These are phyloP conservation scores for Cordyceps cicadae DNA, from an alignment of 2,329 filamentous ascomycete species.

Conservation along the genomic window DNA sequence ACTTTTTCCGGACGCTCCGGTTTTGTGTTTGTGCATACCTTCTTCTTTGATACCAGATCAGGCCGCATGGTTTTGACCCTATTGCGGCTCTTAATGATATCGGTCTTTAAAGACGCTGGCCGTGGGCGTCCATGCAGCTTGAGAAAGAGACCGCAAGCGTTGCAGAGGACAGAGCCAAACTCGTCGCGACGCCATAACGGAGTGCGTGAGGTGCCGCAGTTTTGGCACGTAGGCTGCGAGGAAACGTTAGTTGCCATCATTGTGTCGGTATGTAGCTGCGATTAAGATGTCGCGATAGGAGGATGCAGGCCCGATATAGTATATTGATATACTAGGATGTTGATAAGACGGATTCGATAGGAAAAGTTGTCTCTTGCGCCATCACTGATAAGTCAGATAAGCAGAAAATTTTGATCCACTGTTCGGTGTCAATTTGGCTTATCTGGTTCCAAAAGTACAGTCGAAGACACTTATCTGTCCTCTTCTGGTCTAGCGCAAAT, in stretches of 20 bases:
- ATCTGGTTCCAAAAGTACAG: conserved; percentile 8
- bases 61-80: conserved; percentile 81
- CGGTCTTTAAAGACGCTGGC: conserved; percentile 94
- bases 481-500: neutral
- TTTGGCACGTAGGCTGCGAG: conserved; percentile 89
- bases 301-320: conserved; percentile 22
- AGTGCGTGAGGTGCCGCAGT: conserved; percentile 91
- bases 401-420: conserved; percentile 12
- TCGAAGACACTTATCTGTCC: neutral
- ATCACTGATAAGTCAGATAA: conserved; percentile 29
- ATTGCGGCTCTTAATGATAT: conserved; percentile 99
- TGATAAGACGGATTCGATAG: conserved; percentile 31
- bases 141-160: conserved; percentile 93
- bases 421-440: neutral
- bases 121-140: conserved; percentile 91
- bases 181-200: conserved; percentile 97
- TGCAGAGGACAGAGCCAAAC: conserved; percentile 90
- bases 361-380: conserved; percentile 24
- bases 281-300: conserved; percentile 10
- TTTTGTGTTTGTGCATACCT: conserved; percentile 46
- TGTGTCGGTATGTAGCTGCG: conserved; percentile 29
- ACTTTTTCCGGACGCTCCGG: neutral
- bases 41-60: conserved; percentile 73
- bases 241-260: conserved; percentile 52
- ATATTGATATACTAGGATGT: conserved; percentile 21